Evolutionary conservation across 805 yeast genomes (phyloP), one percentile per base, ranked within the genome.

Genomic region (Ogataea sp.): DNA sequence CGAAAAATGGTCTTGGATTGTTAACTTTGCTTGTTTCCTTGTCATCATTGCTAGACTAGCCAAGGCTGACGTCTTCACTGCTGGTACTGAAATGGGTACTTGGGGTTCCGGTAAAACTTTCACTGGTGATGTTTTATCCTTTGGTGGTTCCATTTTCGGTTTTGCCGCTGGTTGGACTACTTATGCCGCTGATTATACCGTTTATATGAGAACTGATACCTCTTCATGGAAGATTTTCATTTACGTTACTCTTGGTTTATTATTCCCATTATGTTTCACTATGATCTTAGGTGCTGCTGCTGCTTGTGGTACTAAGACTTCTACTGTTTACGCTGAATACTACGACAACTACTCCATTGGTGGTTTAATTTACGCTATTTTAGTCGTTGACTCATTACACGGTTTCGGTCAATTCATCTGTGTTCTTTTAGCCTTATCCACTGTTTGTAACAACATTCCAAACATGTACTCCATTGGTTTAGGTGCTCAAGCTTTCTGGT

Each of bases 161-260:
- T 88, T 81, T 55, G 94, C 95, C 37, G 75, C 95, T 39, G 96
- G 96, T 46, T 88, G 97, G 97, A 77, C 94, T 41, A 80, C 96
- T 16, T 86, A 80, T 51, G 93, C 96, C 21, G 78, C 95, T 38
- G 97, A 88, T 65, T 89, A 88, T 65, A 86, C 95, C 37, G 87
- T 82, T 33, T 89, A 86, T 67, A 86, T 83, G 74, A 85, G 83
- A 48, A 67, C 73, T 51, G 70, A 74, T 53, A 76, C 80, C 46
- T 73, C 72, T 60, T 65, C 75, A 33, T 46, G 49, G 55, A 79
- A 68, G 55, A 68, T 86, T 40, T 87, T 86, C 66, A 58, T 73
- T 40, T 72, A 78, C 46, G 76, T 88, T 41, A 59, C 75, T 43
- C 46, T 62, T 33, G 95, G 95, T 50, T 68, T 86, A 52, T 62